Evolutionary conservation across 768 basidiomycete genomes (phyloP).

Genomic region (Leccinellum albellum): DNA sequence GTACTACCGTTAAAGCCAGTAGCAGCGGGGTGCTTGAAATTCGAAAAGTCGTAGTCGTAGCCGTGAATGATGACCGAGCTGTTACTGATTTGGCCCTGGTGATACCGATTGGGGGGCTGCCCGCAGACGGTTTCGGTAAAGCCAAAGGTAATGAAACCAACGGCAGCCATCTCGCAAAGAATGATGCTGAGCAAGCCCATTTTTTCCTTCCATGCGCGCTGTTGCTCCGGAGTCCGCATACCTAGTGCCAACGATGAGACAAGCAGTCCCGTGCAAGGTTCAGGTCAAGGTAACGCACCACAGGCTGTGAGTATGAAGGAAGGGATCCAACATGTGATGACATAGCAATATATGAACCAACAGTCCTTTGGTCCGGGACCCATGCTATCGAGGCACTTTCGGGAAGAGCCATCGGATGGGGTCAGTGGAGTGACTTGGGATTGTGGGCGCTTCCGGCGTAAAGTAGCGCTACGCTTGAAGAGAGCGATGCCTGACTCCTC

Average conservation of each 20-base stretch:
- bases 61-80: conserved; percentile 92
- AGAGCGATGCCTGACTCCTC: conserved; percentile 84
- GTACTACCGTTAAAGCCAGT: conserved; percentile 68
- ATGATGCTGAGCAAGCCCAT: conserved; percentile 88
- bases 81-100: conserved; percentile 70
- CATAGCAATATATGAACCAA: conserved; percentile 93
- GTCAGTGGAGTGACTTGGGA: conserved; percentile 39
- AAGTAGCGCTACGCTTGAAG: conserved; percentile 81
- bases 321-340: conserved; percentile 84
- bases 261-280: background rate
- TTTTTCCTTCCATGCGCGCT: conserved; percentile 98
- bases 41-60: conserved; percentile 85
- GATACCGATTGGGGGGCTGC: conserved; percentile 76
- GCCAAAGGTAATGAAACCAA: conserved; percentile 98
- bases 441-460: conserved; percentile 64
- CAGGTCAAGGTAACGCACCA: conserved; percentile 51
- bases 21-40: conserved; percentile 78
- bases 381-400: conserved; percentile 64
- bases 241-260: conserved; percentile 43
- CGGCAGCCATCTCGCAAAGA: conserved; percentile 78
- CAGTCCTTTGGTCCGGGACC: conserved; percentile 86
- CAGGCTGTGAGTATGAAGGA: conserved; percentile 69
- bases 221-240: conserved; percentile 85
- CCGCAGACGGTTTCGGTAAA: conserved; percentile 95
- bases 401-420: conserved; percentile 34